Evolutionary conservation across 1,139 yeast species (phyloP), one percentile per base, ranked within the genome.

Genomic region (Saccharomycopsis phalli): DNA sequence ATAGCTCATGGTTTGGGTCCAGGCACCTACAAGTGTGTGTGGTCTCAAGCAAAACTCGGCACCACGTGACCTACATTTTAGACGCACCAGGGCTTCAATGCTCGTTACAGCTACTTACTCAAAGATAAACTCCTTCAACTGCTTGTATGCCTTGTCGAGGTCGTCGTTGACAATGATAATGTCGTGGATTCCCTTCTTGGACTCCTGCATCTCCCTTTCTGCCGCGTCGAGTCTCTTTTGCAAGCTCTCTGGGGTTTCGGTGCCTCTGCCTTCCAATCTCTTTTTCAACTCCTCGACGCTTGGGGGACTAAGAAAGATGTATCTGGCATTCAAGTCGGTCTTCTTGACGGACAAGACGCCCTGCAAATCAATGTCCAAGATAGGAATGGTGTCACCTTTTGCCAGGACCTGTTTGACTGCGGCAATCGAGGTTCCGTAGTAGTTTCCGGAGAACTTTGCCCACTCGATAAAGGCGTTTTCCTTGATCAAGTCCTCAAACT

Each of bases 381-480:
- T 78, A 66, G 98, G 91, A 41, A 78, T 79, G 59, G 68, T 74
- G 48, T 69, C 68, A 42, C 66, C 69, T 41, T 61, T 57, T 28
- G 62, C 62, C 36, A 79, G 63, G 38, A 83, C 91, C 48, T 79
- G 81, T 54, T 81, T 72, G 44, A 91, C 96, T 23, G 95, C 79
- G 55, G 76, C 80, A 52, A 84, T 69, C 36, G 95, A 70, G 43
- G 98, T 91, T 47, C 99, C 99, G 62, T 91, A 91, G 69, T 81
- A 87, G 70, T 93, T 91, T 37, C 97, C 97, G 7, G 95, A 84
- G 58, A 91, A 91, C 62, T 86, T 93, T 8, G 99, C 98, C 94
- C 95, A 86, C 63, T 91, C 99, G 53, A 91, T 79, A 63, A 91
- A 93, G 50, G 80, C 82, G 38, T 74, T 66, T 32, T 75, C 76